These are phyloP conservation scores for Medicago ruthenica DNA, from an alignment of 306 rosid genomes.

Conservation along the genomic window DNA sequence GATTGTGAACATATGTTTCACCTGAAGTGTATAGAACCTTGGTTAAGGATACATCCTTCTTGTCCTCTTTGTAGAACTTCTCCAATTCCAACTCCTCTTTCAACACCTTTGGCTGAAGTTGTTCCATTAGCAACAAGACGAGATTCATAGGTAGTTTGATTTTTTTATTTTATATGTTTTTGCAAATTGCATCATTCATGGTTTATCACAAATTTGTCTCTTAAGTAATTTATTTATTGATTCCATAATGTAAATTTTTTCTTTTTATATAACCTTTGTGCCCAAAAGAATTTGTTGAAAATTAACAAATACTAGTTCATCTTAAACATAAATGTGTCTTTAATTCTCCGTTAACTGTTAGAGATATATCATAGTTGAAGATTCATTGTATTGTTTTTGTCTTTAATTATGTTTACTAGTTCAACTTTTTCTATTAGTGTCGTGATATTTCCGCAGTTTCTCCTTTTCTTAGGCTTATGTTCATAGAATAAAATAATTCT, in stretches of 20 bases:
- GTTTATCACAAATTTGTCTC: not conserved
- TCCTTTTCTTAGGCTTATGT: not conserved
- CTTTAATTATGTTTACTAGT: not conserved
- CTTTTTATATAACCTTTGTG: not conserved
- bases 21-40: constrained; percentile 76
- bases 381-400: too few species aligned
- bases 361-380: not conserved
- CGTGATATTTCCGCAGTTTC: not conserved
- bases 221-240: constrained; percentile 29
- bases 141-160: constrained; percentile 41
- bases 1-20: constrained; percentile 88
- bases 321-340: not conserved
- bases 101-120: constrained; percentile 93
- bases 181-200: constrained; percentile 1
- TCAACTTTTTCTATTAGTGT: not conserved
- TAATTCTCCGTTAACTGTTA: too few species aligned
- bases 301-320: not conserved
- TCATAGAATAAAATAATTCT: not conserved
- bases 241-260: constrained; percentile 51
- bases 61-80: constrained; percentile 96
- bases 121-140: constrained; percentile 74
- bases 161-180: not conserved
- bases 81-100: constrained; percentile 84
- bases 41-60: constrained; percentile 83
- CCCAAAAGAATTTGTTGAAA: not conserved